Percentiles rank a stretch among this genome's conserved stretches.
Evolutionary conservation across 2,329 filamentous ascomycete genomes (phyloP).

Genomic region (Stagonosporopsis rhizophila): DNA sequence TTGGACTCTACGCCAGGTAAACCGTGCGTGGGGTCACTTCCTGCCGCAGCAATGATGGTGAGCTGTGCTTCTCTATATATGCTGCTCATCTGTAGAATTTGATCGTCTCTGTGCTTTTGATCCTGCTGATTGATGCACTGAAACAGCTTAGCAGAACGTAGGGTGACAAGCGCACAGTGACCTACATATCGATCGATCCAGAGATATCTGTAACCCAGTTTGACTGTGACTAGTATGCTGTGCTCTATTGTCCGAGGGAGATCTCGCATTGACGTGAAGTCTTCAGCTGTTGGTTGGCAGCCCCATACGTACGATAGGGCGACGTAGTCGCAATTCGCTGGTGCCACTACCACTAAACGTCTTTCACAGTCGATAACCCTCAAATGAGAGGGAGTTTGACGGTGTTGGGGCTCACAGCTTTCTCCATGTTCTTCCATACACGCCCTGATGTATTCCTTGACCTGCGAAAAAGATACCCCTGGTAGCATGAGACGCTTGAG

Average conservation of each 20-base stretch:
- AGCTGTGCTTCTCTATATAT: background rate
- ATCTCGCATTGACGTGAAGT: too few relatives aligned
- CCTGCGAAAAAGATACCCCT: too few relatives aligned
- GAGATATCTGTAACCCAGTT: background rate
- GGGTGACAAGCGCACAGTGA: background rate
- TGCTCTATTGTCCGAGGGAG: background rate
- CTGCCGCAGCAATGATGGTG: background rate
- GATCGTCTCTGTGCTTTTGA: background rate
- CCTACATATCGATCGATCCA: constrained; percentile 1
- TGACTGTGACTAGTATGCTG: background rate
- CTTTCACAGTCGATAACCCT: background rate
- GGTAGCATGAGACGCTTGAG: too few relatives aligned
- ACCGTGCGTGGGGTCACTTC: background rate
- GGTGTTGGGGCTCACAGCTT: background rate
- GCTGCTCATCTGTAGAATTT: background rate
- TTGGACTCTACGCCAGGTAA: background rate
- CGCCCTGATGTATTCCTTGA: background rate
- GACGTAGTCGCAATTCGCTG: background rate
- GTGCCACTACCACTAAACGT: background rate
- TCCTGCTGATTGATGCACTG: background rate
- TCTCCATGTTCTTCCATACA: background rate
- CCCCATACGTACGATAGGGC: background rate
- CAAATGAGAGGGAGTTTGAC: background rate
- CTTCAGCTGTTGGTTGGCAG: background rate
- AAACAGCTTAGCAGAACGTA: background rate